Percentiles rank a stretch among this genome's conserved stretches.
phyloP scores from a whole-genome alignment of 2,329 filamentous ascomycete genomes.

The Rutstroemia sp. region DNA sequence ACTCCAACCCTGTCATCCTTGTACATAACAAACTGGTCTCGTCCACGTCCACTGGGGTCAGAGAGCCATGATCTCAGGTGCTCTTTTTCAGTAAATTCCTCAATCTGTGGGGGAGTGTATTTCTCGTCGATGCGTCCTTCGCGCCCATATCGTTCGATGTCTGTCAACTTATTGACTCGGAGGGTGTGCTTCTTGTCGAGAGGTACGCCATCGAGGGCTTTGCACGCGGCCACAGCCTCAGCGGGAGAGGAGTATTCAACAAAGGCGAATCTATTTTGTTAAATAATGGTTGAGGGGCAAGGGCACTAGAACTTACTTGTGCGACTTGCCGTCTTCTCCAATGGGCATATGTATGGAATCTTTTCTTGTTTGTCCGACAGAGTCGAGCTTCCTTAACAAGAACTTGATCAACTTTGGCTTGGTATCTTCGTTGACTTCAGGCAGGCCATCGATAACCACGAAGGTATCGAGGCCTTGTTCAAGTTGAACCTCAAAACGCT shows the following conservation, averaged over 20 bases:
- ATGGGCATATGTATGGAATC: constrained; percentile 92
- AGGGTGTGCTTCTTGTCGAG: constrained; percentile 97
- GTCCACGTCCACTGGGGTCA: constrained; percentile 69
- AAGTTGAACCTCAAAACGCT: constrained; percentile 91
- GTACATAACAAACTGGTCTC: constrained; percentile 95
- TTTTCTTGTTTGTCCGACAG: constrained; percentile 76
- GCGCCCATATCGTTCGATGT: constrained; percentile 91
- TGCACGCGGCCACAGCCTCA: constrained; percentile 83
- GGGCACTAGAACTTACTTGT: constrained; percentile 55
- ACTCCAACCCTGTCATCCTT: constrained; percentile 86
- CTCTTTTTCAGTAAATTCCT: constrained; percentile 85
- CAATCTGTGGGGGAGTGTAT: constrained; percentile 74
- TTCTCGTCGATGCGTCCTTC: constrained; percentile 91
- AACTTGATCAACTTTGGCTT: constrained; percentile 95
- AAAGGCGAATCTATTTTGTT: constrained; percentile 70
- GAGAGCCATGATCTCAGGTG: constrained; percentile 90
- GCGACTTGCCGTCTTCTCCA: constrained; percentile 75
- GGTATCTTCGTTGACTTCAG: constrained; percentile 80
- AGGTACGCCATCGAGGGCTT: constrained; percentile 75
- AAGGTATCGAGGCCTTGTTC: constrained; percentile 96
- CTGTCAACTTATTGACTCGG: constrained; percentile 94
- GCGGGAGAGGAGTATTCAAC: constrained; percentile 90
- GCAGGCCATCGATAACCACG: constrained; percentile 90
- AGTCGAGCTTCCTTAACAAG: constrained; percentile 84
- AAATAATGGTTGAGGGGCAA: constrained; percentile 1